Percentiles rank a stretch among this genome's conserved stretches.
These are phyloP conservation scores for Geotrichum phurueaensis DNA, from an alignment of 1,139 yeast species.

Conservation along the genomic window DNA sequence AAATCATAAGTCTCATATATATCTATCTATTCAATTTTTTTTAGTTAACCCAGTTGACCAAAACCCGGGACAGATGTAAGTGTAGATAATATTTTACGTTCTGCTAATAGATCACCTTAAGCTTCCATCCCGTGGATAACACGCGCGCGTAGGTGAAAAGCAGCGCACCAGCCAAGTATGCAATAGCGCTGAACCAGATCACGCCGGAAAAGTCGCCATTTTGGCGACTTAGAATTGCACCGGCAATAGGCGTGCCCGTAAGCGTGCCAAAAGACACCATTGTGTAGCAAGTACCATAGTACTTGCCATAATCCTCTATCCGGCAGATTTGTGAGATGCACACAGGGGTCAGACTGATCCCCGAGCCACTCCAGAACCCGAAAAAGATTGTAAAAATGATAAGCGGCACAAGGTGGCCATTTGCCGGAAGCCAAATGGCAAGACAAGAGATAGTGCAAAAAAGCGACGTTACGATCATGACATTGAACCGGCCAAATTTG, in stretches of 20 bases:
- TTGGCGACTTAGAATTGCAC: conserved; percentile 38
- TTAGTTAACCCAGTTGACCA: background rate
- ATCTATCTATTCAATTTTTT: no score
- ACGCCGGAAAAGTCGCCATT: conserved; percentile 8
- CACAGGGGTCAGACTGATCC: conserved; percentile 44
- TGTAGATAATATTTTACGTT: no score
- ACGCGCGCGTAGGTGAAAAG: conserved; percentile 8
- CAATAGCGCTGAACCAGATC: conserved; percentile 12
- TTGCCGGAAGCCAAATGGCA: conserved; percentile 52
- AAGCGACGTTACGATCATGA: conserved; percentile 42
- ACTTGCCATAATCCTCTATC: conserved; percentile 58
- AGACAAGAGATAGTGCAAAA: conserved; percentile 36
- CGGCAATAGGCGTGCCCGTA: conserved; percentile 49
- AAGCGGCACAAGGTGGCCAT: conserved; percentile 38
- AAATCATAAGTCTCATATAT: background rate
- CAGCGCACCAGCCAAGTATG: conserved; percentile 6
- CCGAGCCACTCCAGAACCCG: conserved; percentile 50
- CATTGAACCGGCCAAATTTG: conserved; percentile 47
- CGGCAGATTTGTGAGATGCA: conserved; percentile 53
- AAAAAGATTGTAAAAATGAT: conserved; percentile 46
- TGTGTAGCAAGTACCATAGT: conserved; percentile 65
- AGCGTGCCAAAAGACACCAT: conserved; percentile 55
- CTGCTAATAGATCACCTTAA: background rate
- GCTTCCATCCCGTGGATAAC: conserved; percentile 12
- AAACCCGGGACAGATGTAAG: no score